Evolutionary conservation across 2,329 filamentous ascomycete species (phyloP), one percentile per base, ranked within the genome.

Genomic region (Aspergillus luchuensis): DNA sequence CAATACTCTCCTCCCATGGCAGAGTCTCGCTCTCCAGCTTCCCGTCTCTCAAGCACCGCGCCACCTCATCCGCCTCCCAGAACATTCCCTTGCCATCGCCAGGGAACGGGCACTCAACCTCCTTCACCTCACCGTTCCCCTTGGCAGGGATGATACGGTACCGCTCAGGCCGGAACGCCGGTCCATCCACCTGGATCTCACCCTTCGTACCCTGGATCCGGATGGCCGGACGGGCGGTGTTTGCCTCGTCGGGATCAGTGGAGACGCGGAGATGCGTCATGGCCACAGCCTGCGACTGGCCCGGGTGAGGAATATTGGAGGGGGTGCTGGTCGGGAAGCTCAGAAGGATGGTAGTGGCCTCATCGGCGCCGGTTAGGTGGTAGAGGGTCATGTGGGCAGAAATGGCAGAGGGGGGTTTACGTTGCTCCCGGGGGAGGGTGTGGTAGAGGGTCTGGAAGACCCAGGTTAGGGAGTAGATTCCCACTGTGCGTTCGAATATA

Each of bases 401-500:
- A 3, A 95, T 87, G 48, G 80, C 83, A 7, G 72, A 74, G 5
- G 92, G 92, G 1, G 84, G 72, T 74, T 91, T 85, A 67, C 91
- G 90, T 57, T 85, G 75, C 8, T 79, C 74, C 30, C 74, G 82
- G 2, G 88, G 83, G 71, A 93, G 89, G 3, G 90, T 86, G 75
- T 92, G 91, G 78, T 96, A 96, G 28, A 96, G 84, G 48, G 89
- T 89, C 78, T 96, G 91, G 83, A 94, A 96, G 53, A 95, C 85
- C 92, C 92, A 97, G 33, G 91, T 96, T 63, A 97, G 79, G 50
- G 91, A 87, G 80, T 97, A 97, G 76, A 97, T 90, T 63, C 92
- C 92, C 59, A 97, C 77, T 79, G 49, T 15, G 48, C n/a, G 21
- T 41, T 55, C 53, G 36, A 10, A 25, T 5, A 19, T 28, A 7